Conservation (phyloP, 2,329 filamentous ascomycete genomes). For the Sporothrix sp. region DNA sequence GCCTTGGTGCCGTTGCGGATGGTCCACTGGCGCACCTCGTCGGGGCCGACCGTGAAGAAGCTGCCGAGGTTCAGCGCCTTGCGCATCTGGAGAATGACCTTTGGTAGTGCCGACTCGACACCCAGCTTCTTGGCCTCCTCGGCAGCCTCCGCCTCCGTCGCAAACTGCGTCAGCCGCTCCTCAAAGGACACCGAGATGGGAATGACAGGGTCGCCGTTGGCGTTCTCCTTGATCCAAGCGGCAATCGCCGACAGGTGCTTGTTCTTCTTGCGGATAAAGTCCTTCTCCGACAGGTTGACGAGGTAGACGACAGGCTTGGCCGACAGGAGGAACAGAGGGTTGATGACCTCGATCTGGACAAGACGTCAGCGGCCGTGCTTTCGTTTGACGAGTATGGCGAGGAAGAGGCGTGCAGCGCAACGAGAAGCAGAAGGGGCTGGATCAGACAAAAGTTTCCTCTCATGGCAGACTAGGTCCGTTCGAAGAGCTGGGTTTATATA, state of each 20-base stretch:
- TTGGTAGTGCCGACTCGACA: conserved; percentile 81
- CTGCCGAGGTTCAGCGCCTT: conserved; percentile 80
- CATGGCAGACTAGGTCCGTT: conserved; percentile 70
- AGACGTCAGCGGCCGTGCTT: neutral
- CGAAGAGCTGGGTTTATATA: conserved; percentile 98
- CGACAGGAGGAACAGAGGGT: conserved; percentile 86
- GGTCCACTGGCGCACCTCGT: conserved; percentile 98
- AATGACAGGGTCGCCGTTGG: conserved; percentile 78
- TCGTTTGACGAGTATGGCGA: no score
- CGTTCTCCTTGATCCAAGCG: conserved; percentile 91
- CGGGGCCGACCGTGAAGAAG: conserved; percentile 94
- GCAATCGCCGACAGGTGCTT: conserved; percentile 92
- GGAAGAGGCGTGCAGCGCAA: neutral
- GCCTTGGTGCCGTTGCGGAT: conserved; percentile 93
- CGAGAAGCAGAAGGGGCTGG: conserved; percentile 8
- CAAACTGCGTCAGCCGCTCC: conserved; percentile 76
- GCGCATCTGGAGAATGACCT: conserved; percentile 88
- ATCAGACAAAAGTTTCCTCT: conserved; percentile 75
- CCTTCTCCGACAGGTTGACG: conserved; percentile 92
- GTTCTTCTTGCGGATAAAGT: conserved; percentile 98
- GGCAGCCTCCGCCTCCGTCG: conserved; percentile 62
- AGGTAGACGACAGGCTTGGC: conserved; percentile 97
- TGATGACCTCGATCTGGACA: conserved; percentile 88
- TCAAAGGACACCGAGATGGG: conserved; percentile 90
- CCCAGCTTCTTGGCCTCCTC: conserved; percentile 86